These are phyloP conservation scores for Rhynchosporium agropyri DNA, from an alignment of 2,329 filamentous ascomycete species.

Conservation along the genomic window DNA sequence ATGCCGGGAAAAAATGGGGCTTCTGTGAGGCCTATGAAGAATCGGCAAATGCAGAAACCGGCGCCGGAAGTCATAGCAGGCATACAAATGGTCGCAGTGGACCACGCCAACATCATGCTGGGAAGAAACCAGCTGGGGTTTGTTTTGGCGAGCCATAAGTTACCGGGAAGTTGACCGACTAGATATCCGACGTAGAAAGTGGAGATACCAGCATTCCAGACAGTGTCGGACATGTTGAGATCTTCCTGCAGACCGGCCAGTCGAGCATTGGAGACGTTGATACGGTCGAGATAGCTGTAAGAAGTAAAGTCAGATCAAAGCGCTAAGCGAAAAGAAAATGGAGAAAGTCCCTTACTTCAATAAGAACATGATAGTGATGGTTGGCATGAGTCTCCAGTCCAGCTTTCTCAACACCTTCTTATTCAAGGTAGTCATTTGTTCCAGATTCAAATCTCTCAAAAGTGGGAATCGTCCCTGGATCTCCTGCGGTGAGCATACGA, in stretches of 20 bases:
- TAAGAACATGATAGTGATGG: slow-evolving; percentile 5
- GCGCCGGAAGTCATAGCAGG: not conserved
- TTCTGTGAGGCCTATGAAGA: slow-evolving; percentile 2
- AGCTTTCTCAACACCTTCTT: not conserved
- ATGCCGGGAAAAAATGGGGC: not conserved
- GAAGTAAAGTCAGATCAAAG: too few relatives aligned
- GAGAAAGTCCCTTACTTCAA: not conserved
- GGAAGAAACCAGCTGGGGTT: not conserved
- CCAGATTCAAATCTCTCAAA: not conserved
- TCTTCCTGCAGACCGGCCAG: not conserved
- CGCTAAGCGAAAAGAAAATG: not conserved
- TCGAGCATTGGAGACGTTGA: not conserved
- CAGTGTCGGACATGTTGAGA: not conserved
- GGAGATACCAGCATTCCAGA: not conserved
- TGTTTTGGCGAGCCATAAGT: not conserved
- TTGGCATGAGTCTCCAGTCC: slow-evolving; percentile 1
- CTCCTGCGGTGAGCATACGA: not conserved
- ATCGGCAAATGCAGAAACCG: not conserved
- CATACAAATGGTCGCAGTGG: not conserved
- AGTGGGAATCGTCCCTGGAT: not conserved
- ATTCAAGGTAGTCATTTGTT: not conserved
- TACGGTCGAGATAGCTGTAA: not conserved
- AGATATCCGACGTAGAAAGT: slow-evolving; percentile 2
- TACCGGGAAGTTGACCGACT: not conserved
- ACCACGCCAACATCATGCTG: not conserved